Base-by-base conservation (phyloP, 352 stramenopile genomes). In the Salisapilia sapeloensis region DNA sequence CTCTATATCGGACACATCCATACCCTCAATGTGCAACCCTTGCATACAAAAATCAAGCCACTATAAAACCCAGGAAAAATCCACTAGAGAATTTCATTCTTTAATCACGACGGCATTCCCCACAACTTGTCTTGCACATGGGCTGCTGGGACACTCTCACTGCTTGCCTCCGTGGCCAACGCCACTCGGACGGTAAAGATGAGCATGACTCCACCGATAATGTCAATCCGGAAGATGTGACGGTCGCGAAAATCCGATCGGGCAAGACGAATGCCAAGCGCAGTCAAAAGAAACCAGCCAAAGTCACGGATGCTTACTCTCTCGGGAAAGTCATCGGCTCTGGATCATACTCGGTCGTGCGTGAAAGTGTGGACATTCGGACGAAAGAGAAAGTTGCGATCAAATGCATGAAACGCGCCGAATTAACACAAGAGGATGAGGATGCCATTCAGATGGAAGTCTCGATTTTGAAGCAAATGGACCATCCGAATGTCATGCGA, bases 401-500 rank as follows among this genome's bases (percentile, higher is more conserved):
- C 52, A 95, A 94, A 43, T 78, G 65, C 44, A 81, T 94, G 14
- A 79, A 92, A 40, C 67, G 67, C 23, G 45, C 58, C 8, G 67
- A 80, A 13, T 48, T 94, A 13, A 64, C 59, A 20, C 36, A 54
- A 9, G 75, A 87, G 19, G 79, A 94, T 39, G 59, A 87, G 31
- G 60, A 82, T 20, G 75, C 70, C 15, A 77, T 84, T 31, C 46
- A 77, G 33, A 59, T 62, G 41, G 62, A 94, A 47, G 62, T 91
- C 35, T 39, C 59, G 28, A 90, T 90, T 38, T 46, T 93, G 40
- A 69, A 87, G 41, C 52, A 53, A 48, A 69, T 93, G 54, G 43
- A 85, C 36, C 82, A 95, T 40, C 56, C 69, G 9, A 80, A 95
- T 50, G 94, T 95, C 44, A 89, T 95, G 62, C 69, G 52, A 31